phyloP scores from a whole-genome alignment of 257 asterid genomes.

The Mentha longifolia region DNA sequence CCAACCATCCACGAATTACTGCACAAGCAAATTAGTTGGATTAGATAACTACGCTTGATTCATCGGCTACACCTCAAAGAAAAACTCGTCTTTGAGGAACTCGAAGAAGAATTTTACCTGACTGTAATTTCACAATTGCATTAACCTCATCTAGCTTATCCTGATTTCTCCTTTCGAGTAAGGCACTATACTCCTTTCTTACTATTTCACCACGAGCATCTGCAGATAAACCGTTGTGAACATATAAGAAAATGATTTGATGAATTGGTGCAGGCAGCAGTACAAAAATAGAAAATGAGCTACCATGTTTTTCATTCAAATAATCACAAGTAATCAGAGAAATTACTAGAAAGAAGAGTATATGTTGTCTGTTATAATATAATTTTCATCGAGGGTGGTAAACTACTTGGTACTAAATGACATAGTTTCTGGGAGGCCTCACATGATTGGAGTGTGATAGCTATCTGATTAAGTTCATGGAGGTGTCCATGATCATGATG shows the following conservation, averaged over 20 bases:
- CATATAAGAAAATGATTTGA: constrained; percentile 18
- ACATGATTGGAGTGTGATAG: constrained; percentile 56
- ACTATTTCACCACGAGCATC: constrained; percentile 57
- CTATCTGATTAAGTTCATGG: constrained; percentile 45
- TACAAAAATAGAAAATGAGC: not conserved
- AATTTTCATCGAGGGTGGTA: constrained; percentile 9
- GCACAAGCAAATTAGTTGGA: constrained; percentile 35
- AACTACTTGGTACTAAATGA: constrained; percentile 3
- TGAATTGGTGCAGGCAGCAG: constrained; percentile 18
- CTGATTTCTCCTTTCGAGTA: constrained; percentile 44
- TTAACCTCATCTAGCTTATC: constrained; percentile 47
- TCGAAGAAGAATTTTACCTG: constrained; percentile 54
- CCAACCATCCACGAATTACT: constrained; percentile 90
- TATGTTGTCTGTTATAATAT: not conserved
- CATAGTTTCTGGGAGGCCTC: constrained; percentile 23
- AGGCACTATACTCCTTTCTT: constrained; percentile 43
- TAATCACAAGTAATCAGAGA: not conserved
- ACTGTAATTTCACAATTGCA: constrained; percentile 79
- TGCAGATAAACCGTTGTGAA: constrained; percentile 32
- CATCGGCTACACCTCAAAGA: constrained; percentile 9
- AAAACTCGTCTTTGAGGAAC: not conserved
- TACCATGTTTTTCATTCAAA: no score
- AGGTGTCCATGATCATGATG: constrained; percentile 42
- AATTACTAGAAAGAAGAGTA: not conserved
- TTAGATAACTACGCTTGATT: constrained; percentile 22